Conservation (phyloP, 306 rosid species). For the Senna siamea region DNA sequence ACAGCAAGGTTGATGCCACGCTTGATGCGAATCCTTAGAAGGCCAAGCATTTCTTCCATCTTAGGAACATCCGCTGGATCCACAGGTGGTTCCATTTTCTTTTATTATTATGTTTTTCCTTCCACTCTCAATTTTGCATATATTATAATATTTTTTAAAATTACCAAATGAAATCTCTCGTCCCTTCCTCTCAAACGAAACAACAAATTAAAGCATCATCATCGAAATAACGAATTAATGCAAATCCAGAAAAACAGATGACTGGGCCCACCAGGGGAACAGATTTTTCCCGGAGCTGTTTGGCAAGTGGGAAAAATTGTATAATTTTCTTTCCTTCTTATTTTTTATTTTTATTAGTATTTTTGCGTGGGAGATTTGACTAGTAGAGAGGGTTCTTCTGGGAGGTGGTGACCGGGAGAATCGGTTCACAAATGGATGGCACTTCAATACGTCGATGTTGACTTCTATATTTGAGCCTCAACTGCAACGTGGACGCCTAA, state of each 20-base stretch:
- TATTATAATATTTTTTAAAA: too few relatives aligned
- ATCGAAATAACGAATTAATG: too few relatives aligned
- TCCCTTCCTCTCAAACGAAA: neutral
- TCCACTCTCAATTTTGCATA: too few relatives aligned
- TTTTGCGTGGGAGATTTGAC: neutral
- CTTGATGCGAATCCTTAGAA: slow-evolving; percentile 75
- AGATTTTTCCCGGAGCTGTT: neutral
- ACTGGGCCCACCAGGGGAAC: too few relatives aligned
- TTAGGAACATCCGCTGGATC: neutral
- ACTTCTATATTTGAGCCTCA: neutral
- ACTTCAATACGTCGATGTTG: neutral
- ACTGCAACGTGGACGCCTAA: neutral
- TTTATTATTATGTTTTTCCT: neutral
- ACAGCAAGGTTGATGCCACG: slow-evolving; percentile 98
- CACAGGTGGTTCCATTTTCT: neutral
- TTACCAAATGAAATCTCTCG: neutral
- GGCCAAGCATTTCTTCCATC: slow-evolving; percentile 80
- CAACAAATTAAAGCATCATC: neutral
- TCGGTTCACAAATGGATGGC: neutral
- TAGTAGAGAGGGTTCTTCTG: neutral
- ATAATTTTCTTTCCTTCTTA: too few relatives aligned
- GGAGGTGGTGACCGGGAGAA: neutral
- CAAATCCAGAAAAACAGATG: too few relatives aligned
- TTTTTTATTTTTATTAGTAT: too few relatives aligned
- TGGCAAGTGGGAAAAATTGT: neutral